Percentiles rank a stretch among this genome's conserved stretches.
Conservation (phyloP, 106 monocot genomes). For the Dendrobium catenatum region DNA sequence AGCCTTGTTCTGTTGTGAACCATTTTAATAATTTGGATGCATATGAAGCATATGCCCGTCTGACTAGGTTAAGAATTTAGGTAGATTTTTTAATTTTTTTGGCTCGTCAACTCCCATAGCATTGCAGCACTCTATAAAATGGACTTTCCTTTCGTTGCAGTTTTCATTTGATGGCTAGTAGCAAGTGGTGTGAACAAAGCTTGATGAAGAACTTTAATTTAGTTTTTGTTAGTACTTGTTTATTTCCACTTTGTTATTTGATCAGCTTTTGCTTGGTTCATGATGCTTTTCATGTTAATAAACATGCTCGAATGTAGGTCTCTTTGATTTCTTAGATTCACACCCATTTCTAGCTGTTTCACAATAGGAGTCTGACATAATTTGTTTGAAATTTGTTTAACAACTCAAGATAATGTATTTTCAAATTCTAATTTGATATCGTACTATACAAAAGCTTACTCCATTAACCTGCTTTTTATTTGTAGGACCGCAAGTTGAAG, state of each 20-base stretch:
- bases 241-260: neutral
- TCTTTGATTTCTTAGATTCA: neutral
- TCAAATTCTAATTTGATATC: neutral
- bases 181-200: neutral
- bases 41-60: neutral
- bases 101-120: neutral
- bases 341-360: neutral
- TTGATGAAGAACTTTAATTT: neutral
- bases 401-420: neutral
- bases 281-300: neutral
- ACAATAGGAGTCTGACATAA: neutral
- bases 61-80: neutral
- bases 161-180: conserved; percentile 2
- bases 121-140: neutral
- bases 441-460: neutral
- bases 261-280: neutral
- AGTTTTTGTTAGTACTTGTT: neutral
- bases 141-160: neutral
- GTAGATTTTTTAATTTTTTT: neutral
- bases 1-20: neutral
- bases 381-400: neutral
- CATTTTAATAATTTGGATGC: neutral
- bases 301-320: neutral
- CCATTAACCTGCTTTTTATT: neutral
- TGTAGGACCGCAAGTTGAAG: neutral